Evolutionary conservation across 352 stramenopile genomes (phyloP).

Genomic region (Globisporangium middletonii): DNA sequence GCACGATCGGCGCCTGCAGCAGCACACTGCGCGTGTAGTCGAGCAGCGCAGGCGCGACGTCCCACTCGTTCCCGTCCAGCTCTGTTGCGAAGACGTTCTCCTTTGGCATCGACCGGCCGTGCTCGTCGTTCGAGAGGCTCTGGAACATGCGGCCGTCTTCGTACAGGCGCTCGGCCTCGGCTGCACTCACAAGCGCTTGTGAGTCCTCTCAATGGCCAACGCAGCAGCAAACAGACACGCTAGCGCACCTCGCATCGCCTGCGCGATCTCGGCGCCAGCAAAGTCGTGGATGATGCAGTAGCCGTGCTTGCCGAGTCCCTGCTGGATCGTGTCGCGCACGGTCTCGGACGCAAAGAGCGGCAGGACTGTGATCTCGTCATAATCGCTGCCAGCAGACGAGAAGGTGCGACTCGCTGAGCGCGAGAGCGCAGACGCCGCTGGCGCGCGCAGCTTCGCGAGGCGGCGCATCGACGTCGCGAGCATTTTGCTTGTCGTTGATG

Average conservation of each 20-base stretch:
- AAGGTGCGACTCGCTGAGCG: slow-evolving; percentile 1
- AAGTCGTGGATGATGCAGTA: slow-evolving; percentile 38
- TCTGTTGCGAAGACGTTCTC: slow-evolving; percentile 45
- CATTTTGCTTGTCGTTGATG: background rate
- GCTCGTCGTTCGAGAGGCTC: slow-evolving; percentile 39
- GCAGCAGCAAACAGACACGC: background rate
- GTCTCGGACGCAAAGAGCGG: slow-evolving; percentile 31
- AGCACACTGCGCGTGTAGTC: slow-evolving; percentile 50
- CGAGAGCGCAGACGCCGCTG: background rate
- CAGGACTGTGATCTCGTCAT: slow-evolving; percentile 32
- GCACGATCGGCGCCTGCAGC: slow-evolving; percentile 35
- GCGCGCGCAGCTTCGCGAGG: background rate
- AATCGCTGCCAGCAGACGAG: slow-evolving; percentile 6
- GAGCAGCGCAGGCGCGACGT: slow-evolving; percentile 36
- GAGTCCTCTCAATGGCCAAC: background rate
- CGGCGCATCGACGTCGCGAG: background rate
- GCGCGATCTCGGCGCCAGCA: slow-evolving; percentile 27
- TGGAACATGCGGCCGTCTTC: slow-evolving; percentile 47
- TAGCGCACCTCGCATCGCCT: slow-evolving; percentile 29
- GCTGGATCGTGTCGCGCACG: slow-evolving; percentile 30
- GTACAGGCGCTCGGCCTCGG: slow-evolving; percentile 37
- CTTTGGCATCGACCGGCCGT: slow-evolving; percentile 33
- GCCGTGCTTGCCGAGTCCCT: slow-evolving; percentile 30
- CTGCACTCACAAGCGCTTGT: slow-evolving; percentile 4
- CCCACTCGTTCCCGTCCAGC: slow-evolving; percentile 43